Percentiles rank a stretch among this genome's conserved stretches.
Conservation (phyloP, 140 eudicot genomes). For the Bidens hawaiensis region DNA sequence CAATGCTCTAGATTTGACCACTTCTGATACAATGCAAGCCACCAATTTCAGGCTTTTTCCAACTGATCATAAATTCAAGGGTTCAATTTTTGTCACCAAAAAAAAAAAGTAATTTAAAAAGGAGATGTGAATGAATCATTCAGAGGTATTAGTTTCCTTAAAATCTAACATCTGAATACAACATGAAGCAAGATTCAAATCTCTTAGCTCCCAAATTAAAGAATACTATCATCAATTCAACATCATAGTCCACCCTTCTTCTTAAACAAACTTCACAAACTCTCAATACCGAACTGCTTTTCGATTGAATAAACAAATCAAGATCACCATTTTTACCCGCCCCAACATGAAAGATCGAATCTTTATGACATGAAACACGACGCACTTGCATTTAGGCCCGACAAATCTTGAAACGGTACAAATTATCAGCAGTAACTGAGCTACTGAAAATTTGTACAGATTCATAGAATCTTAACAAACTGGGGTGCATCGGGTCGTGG, state of each 20-base stretch:
- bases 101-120: too few relatives aligned
- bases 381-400: conserved; percentile 8
- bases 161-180: conserved; percentile 26
- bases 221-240: conserved; percentile 22
- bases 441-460: not conserved
- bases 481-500: conserved; percentile 66
- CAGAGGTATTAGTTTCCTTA: not conserved
- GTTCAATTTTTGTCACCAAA: too few relatives aligned
- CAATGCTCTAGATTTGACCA: conserved; percentile 7
- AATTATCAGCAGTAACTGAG: not conserved
- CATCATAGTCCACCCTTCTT: conserved; percentile 13
- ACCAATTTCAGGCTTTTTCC: not conserved
- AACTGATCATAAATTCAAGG: not conserved
- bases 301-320: conserved; percentile 12
- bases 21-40: not conserved
- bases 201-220: conserved; percentile 31
- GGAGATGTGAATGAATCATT: too few relatives aligned
- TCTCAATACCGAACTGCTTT: conserved; percentile 10
- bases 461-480: conserved; percentile 57
- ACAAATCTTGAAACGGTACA: conserved; percentile 8
- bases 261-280: conserved; percentile 18
- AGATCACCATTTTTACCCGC: not conserved
- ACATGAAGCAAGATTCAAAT: conserved; percentile 28
- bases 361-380: conserved; percentile 1
- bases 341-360: conserved; percentile 3